Evolutionary conservation across 805 yeast genomes (phyloP).

Genomic region (Suhomyces prunicola): DNA sequence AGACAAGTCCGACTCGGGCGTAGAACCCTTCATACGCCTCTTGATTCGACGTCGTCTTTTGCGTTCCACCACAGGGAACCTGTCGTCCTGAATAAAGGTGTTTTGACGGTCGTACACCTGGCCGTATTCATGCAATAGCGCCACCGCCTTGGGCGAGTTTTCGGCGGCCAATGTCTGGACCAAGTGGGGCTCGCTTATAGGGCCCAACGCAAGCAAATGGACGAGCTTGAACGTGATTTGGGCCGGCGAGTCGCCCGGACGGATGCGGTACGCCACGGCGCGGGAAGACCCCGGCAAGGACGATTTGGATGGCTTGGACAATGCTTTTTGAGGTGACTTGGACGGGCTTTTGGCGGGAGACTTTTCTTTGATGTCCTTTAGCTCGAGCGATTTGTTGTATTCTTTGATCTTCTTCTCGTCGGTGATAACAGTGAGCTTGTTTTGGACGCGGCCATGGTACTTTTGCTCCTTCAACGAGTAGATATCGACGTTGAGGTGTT

Average conservation of each 20-base stretch:
- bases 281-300: not conserved
- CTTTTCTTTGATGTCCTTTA: not conserved
- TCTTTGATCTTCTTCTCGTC: conserved; percentile 29
- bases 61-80: conserved; percentile 20
- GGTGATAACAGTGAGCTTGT: conserved; percentile 28
- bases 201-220: conserved; percentile 49
- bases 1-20: not conserved
- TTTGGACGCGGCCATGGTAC: conserved; percentile 31
- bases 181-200: conserved; percentile 32
- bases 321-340: not conserved
- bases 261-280: conserved; percentile 4
- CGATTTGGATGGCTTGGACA: not conserved
- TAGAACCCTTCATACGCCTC: conserved; percentile 24
- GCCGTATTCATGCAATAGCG: conserved; percentile 30
- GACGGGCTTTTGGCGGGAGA: conserved; percentile 2
- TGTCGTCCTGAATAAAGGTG: conserved; percentile 26
- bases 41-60: conserved; percentile 22
- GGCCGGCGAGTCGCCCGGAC: conserved; percentile 2
- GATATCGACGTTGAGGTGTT: conserved; percentile 35
- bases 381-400: conserved; percentile 7
- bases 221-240: conserved; percentile 27
- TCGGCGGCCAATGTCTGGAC: conserved; percentile 10
- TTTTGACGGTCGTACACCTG: conserved; percentile 26
- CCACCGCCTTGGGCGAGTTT: conserved; percentile 21
- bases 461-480: conserved; percentile 16